Base-by-base conservation (phyloP, 2,329 filamentous ascomycete genomes). In the Talaromyces pinophilus region DNA sequence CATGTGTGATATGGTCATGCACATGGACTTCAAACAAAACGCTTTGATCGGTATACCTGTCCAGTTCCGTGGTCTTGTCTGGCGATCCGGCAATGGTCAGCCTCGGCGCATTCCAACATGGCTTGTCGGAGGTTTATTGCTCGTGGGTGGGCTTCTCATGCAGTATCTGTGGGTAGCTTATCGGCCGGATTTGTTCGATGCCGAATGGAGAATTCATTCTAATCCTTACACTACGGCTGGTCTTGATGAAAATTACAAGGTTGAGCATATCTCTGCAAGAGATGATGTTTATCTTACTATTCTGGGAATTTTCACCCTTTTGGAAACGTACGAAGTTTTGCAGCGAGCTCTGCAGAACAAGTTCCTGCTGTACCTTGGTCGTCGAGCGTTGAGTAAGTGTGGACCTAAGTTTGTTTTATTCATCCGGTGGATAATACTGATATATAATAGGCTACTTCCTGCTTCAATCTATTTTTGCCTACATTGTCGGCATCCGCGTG, bases 211-310 rank as follows among this genome's bases (percentile, higher is more conserved):
- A 25, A 77, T 75, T 8, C 81, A 83, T 70, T 80, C 80, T 0
- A 77, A 77, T 19, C 65, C 81, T 22, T 83, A 82, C 67, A 76
- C 73, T 8, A 73, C 73, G 0, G 78, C 75, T 6, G 71, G 74
- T 15, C 68, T 82, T 48, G 81, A 81, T 50, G 71, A 68, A 5
- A 68, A 73, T 35, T 71, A 77, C 17, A 75, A 80, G 64, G 44
- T 71, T 1, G 71, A 72, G 6, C 72, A 78, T 59, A 77, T 78
- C 1, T 72, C 76, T 50, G 77, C 81, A 1, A 71, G 81, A 35
- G 76, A 78, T 44, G 81, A 83, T 64, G 79, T 80, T 64, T 83
- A 80, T 66, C 71, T 83, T 2, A 71, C 82, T 33, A 73, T 83
- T n/a, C 50, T 82, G 0, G 81, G 80, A 1, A 72, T 79, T 40